Conservation (phyloP, 257 asterid genomes). For the Nicotiana tabacum region DNA sequence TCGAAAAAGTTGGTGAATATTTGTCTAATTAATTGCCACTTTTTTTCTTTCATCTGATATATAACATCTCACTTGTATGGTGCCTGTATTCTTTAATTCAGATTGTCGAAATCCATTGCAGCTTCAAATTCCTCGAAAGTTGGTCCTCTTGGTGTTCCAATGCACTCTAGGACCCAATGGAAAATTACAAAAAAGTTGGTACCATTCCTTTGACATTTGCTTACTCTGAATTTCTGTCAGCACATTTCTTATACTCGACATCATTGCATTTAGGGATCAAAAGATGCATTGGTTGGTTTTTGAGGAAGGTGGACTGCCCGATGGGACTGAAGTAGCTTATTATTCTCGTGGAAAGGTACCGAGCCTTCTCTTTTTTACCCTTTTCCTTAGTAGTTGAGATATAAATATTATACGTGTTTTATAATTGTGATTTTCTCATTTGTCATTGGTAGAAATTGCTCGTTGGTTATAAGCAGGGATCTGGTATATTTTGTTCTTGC, state of each 20-base stretch:
- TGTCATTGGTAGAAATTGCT: conserved; percentile 60
- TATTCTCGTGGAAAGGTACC: conserved; percentile 89
- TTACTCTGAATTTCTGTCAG: not conserved
- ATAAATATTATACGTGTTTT: not conserved
- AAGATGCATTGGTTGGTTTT: conserved; percentile 91
- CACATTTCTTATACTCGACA: not conserved
- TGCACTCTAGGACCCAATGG: conserved; percentile 45
- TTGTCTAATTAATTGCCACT: conserved; percentile 6
- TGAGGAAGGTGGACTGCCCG: conserved; percentile 84
- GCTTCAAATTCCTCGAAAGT: conserved; percentile 36
- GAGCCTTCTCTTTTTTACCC: not conserved
- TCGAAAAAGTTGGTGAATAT: conserved; percentile 53
- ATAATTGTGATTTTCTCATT: conserved; percentile 19
- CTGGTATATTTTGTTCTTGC: conserved; percentile 81
- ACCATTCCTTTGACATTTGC: not conserved
- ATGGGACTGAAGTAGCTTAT: conserved; percentile 89
- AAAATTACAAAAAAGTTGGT: conserved; percentile 88
- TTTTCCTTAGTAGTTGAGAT: not conserved
- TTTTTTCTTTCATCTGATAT: not conserved
- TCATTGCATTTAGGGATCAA: conserved; percentile 59
- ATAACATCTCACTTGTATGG: conserved; percentile 8
- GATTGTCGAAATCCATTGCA: conserved; percentile 35
- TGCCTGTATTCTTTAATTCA: conserved; percentile 25
- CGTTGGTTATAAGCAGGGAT: conserved; percentile 81
- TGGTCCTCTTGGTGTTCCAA: conserved; percentile 39